These are phyloP conservation scores for Syzygium aromaticum DNA, from an alignment of 345 rosid species.

Conservation along the genomic window DNA sequence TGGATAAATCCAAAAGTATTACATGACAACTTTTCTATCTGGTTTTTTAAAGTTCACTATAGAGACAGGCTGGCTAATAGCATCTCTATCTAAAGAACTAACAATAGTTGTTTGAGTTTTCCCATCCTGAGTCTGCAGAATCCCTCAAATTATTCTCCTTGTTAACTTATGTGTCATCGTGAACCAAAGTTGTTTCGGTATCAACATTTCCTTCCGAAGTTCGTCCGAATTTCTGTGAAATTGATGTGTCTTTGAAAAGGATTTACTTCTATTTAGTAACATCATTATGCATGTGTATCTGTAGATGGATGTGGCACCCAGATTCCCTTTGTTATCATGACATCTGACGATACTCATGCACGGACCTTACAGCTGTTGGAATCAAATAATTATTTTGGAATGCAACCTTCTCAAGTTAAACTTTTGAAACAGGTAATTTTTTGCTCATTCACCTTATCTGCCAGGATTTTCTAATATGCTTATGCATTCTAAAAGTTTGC, in stretches of 20 bases:
- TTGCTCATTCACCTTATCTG: not conserved
- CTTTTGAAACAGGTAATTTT: slow-evolving; percentile 79
- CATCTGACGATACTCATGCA: slow-evolving; percentile 91
- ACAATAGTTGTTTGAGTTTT: not conserved
- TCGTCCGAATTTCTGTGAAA: not conserved
- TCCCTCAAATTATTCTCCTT: not conserved
- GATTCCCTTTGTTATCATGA: slow-evolving; percentile 90
- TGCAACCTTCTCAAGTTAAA: slow-evolving; percentile 76
- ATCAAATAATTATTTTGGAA: slow-evolving; percentile 77
- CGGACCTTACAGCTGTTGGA: slow-evolving; percentile 63
- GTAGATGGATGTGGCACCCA: slow-evolving; percentile 46
- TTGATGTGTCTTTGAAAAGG: not conserved
- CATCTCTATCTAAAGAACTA: not conserved
- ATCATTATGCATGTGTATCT: not conserved
- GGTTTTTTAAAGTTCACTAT: not conserved
- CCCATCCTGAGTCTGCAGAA: not conserved
- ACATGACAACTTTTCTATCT: not conserved
- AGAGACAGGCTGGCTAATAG: not conserved
- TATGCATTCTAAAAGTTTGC: not conserved
- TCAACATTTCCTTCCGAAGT: not conserved
- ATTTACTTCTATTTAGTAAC: slow-evolving; percentile 1
- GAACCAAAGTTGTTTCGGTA: not conserved
- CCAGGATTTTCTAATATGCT: not conserved
- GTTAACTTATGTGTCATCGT: not conserved
- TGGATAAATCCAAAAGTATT: not conserved